Conservation (phyloP, 305 asterid species). For the Fraxinus xanthoxyloides region DNA sequence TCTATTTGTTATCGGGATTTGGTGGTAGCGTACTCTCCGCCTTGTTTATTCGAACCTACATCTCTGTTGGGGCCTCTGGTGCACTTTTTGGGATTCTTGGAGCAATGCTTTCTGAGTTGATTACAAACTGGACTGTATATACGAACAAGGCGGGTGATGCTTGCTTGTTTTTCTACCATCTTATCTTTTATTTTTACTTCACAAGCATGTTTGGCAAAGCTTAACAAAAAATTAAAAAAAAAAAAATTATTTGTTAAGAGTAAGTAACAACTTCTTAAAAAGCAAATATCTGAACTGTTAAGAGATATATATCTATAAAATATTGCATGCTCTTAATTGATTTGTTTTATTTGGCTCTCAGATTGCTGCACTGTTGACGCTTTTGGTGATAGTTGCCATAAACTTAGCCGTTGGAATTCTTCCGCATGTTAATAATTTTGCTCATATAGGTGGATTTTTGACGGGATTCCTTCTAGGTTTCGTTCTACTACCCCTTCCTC, state of each 20-base stretch:
- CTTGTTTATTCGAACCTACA: constrained; percentile 48
- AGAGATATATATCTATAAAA: no score
- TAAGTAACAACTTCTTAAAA: background rate
- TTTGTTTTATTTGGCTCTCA: constrained; percentile 20
- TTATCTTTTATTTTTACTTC: background rate
- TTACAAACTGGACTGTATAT: constrained; percentile 83
- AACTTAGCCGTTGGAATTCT: constrained; percentile 78
- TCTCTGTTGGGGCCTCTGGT: constrained; percentile 92
- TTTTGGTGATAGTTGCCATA: constrained; percentile 56
- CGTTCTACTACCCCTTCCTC: constrained; percentile 75
- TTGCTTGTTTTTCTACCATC: background rate
- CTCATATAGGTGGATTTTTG: constrained; percentile 87
- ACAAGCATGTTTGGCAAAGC: background rate
- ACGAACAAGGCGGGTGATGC: constrained; percentile 59
- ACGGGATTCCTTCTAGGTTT: constrained; percentile 79
- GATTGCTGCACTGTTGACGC: constrained; percentile 70
- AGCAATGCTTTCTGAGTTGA: constrained; percentile 83
- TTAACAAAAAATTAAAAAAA: background rate
- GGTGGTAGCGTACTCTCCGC: constrained; percentile 79
- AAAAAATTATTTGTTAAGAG: background rate
- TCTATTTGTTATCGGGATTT: constrained; percentile 70
- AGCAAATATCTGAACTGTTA: background rate
- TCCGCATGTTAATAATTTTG: constrained; percentile 80
- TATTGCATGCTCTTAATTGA: background rate
- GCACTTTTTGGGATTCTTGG: constrained; percentile 96